Evolutionary conservation across 2,329 filamentous ascomycete genomes (phyloP), one percentile per base, ranked within the genome.

Genomic region (Zymoseptoria pseudotritici): DNA sequence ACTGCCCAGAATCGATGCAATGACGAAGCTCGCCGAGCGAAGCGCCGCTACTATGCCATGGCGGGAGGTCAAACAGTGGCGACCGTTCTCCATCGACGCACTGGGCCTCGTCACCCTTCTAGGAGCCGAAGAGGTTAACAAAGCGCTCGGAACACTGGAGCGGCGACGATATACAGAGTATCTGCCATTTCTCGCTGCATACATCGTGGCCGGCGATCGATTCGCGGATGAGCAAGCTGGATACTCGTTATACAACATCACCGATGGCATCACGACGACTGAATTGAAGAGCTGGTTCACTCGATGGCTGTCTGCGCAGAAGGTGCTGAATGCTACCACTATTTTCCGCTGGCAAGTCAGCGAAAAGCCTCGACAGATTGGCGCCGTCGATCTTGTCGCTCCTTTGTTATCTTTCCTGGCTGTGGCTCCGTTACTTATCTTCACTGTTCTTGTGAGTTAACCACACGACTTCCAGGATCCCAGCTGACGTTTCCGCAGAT

Each of bases 71-170:
- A 60, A 60, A 52, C n/a, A 49, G 19, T 60, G 58, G 55, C 13
- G 24, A 11, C 58, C 59, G 11, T 58, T 63, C 36, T 51, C 53
- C 20, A 56, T 63, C 21, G 62, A 63, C 49, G 62, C 62, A 11
- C 57, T 62, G 10, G 62, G 62, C 6, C 58, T 64, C 4, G 60
- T 64, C 20, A 64, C 62, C 5, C 50, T 64, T 3, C 52, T 64
- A 4, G 62, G 62, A 2, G 62, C 62, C 13, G 60, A 64, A 13
- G 62, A 64, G 26, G 60, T 64, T 3, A 57, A 58, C 20, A 42
- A 29, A 24, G 49, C 54, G 22, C 50, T 64, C 4, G 62, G 62
- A 5, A 58, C 58, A 26, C 46, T 64, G 22, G 52, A 60, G 22
- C 55, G 54, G 5, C 46, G 58, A 4, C 50, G 53, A 31, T 58